Base-by-base conservation (phyloP, 2,329 filamentous ascomycete species). In the Aspergillus chevalieri region DNA sequence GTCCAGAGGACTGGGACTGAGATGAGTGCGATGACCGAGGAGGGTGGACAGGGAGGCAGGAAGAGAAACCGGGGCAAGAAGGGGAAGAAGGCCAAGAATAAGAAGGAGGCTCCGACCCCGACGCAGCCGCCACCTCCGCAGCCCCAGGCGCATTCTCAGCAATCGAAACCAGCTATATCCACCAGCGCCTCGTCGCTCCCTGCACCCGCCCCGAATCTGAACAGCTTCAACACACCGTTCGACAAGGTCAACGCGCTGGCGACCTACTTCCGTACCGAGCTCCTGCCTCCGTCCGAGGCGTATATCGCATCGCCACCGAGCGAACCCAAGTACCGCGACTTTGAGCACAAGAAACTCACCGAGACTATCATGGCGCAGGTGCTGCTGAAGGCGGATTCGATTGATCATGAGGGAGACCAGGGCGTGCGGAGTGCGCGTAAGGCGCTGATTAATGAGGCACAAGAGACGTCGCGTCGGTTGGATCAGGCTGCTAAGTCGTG, bases 381-480 rank as follows among this genome's bases (percentile, higher is more conserved):
- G 14, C 59, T 74, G 44, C 50, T 76, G 49, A 74, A 74, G 78
- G 68, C 94, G 4, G 86, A 91, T 59, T 81, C 87, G 6, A 72
- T 96, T 10, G 85, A 93, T 56, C 73, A 75, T 3, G 88, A 94
- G 59, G 83, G 87, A 65, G 66, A 77, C 5, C 80, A 83, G 52
- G 76, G 84, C 5, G 65, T 78, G 46, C 71, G 75, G 7, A 64
- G 75, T 41, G 81, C 84, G 55, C 66, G 65, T 56, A 73, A 65
- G 50, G 66, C 64, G 6, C 58, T 76, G 34, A 68, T 76, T 39
- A 68, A 63, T 47, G 70, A 74, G 51, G 66, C 71, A 8, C 70
- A 76, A 55, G 58, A 54, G 15, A 55, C 63, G n/a, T 59, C 74
- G 46, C 65, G 59, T 42, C 57, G 57, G 43, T 51, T 76, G 49